phyloP scores from a whole-genome alignment of 176 grass and related monocot species.

The Paspalum notatum region DNA sequence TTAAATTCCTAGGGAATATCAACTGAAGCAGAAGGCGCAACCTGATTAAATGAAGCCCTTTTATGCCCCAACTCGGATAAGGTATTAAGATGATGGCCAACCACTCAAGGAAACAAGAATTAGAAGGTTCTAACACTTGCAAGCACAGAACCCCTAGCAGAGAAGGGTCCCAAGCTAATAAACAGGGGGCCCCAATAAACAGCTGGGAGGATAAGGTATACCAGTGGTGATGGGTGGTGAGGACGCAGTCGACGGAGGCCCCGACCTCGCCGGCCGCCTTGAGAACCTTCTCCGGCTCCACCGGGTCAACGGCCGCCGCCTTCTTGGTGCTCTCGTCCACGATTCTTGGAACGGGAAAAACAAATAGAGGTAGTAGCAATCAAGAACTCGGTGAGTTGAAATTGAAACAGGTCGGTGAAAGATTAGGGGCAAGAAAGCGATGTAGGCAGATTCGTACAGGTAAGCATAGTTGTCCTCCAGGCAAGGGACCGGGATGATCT shows the following conservation, averaged over 20 bases:
- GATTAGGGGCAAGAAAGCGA: neutral
- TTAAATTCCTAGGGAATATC: neutral
- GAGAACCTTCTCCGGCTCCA: constrained; percentile 86
- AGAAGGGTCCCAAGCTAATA: neutral
- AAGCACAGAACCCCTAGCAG: constrained; percentile 3
- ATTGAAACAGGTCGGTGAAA: neutral
- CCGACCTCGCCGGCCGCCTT: constrained; percentile 63
- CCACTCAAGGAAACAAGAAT: constrained; percentile 14
- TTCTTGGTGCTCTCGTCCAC: constrained; percentile 78
- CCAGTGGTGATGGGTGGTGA: constrained; percentile 97
- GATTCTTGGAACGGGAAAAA: constrained; percentile 52
- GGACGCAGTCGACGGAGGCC: constrained; percentile 58
- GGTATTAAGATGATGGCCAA: neutral
- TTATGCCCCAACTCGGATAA: neutral
- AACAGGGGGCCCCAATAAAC: neutral
- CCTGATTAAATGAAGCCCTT: neutral
- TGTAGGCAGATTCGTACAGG: constrained; percentile 49
- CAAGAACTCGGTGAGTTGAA: neutral
- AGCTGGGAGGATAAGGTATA: constrained; percentile 24
- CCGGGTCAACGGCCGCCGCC: constrained; percentile 81
- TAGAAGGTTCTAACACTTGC: neutral
- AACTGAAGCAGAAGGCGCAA: neutral
- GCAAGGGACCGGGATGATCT: constrained; percentile 74
- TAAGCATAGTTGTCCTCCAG: constrained; percentile 96
- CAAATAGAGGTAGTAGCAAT: neutral